These are phyloP conservation scores for Diaporthe sp. DNA, from an alignment of 2,329 filamentous ascomycete species.

Conservation along the genomic window DNA sequence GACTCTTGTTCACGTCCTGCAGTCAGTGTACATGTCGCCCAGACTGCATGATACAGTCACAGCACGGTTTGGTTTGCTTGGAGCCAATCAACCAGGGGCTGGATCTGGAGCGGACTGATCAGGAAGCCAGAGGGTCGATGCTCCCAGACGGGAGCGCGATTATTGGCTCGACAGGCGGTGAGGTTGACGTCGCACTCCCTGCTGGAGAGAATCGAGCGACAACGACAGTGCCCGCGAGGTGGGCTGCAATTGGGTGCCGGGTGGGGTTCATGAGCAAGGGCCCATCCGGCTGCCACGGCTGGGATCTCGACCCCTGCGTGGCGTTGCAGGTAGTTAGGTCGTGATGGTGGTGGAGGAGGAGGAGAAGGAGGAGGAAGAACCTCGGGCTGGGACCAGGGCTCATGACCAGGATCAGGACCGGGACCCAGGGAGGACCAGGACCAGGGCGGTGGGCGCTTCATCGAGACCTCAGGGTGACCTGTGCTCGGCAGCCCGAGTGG, in stretches of 20 bases:
- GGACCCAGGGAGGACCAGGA: background rate
- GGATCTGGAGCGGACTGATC: constrained; percentile 5
- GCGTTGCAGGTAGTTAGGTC: background rate
- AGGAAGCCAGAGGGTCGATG: constrained; percentile 18
- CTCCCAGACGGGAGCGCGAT: constrained; percentile 22
- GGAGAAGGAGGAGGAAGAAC: constrained; percentile 1
- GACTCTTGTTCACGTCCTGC: constrained; percentile 3
- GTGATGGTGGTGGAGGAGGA: background rate
- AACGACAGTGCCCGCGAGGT: constrained; percentile 24
- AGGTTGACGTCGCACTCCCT: constrained; percentile 32
- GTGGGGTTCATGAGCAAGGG: constrained; percentile 26
- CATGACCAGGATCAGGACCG: constrained; percentile 1
- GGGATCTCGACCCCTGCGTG: constrained; percentile 27
- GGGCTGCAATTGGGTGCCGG: constrained; percentile 31
- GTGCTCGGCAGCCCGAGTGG: constrained; percentile 28
- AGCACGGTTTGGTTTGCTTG: background rate
- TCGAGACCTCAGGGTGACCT: constrained; percentile 32
- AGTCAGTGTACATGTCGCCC: background rate
- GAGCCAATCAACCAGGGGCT: constrained; percentile 21
- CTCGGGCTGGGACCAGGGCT: constrained; percentile 30
- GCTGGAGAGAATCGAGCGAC: constrained; percentile 33
- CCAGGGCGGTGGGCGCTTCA: constrained; percentile 24
- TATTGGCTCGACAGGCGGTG: constrained; percentile 40
- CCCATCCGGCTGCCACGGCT: constrained; percentile 31
- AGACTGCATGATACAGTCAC: constrained; percentile 13